phyloP scores from a whole-genome alignment of 2,329 filamentous ascomycete species.

The Phaeoacremonium minimum region DNA sequence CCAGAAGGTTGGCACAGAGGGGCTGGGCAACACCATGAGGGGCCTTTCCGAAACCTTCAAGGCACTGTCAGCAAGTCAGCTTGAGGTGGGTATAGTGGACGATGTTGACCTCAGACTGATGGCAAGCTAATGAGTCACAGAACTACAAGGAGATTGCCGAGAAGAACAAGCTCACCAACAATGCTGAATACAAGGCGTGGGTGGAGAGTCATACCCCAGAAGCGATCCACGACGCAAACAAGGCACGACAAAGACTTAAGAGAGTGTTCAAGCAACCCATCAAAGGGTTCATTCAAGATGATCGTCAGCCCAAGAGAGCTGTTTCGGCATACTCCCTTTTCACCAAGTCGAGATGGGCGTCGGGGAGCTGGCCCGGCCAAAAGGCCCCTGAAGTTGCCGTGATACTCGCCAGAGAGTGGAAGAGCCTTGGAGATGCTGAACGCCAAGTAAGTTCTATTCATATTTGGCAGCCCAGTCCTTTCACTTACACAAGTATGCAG shows the following conservation, averaged over 20 bases:
- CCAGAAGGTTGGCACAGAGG: not conserved
- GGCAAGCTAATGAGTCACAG: too few relatives aligned
- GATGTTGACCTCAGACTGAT: too few relatives aligned
- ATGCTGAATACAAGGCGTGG: slow-evolving; percentile 39
- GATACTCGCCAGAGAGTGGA: slow-evolving; percentile 35
- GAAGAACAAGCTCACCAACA: slow-evolving; percentile 37
- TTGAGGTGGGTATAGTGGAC: slow-evolving; percentile 43
- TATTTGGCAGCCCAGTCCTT: not conserved
- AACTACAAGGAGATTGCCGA: slow-evolving; percentile 19
- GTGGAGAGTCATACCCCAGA: slow-evolving; percentile 34
- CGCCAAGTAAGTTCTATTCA: slow-evolving; percentile 29
- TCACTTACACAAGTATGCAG: slow-evolving; percentile 15
- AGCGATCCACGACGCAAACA: slow-evolving; percentile 40
- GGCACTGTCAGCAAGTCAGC: slow-evolving; percentile 31
- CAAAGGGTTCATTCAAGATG: slow-evolving; percentile 32
- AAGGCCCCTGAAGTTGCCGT: slow-evolving; percentile 14
- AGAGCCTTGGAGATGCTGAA: slow-evolving; percentile 30
- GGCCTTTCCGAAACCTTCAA: slow-evolving; percentile 29
- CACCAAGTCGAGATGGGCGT: slow-evolving; percentile 29
- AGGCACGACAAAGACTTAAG: slow-evolving; percentile 36
- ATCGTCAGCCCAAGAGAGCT: slow-evolving; percentile 39
- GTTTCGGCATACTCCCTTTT: slow-evolving; percentile 28
- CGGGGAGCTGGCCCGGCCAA: slow-evolving; percentile 15
- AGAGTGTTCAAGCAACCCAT: slow-evolving; percentile 21
- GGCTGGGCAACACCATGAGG: slow-evolving; percentile 15